Base-by-base conservation (phyloP, 805 yeast species). In the Torulaspora quercuum region DNA sequence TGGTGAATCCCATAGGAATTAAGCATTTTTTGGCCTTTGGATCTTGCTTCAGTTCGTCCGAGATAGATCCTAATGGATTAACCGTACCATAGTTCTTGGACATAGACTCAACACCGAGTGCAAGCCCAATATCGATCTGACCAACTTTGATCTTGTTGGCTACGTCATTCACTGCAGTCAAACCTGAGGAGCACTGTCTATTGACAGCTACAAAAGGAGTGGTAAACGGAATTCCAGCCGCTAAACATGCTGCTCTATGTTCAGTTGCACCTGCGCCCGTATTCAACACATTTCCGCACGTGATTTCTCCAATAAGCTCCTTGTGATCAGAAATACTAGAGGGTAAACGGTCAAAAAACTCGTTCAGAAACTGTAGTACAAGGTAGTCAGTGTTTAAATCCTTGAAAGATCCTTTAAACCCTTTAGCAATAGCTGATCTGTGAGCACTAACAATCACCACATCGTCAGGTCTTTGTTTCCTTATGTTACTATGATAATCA, bases 1-100 rank as follows among this genome's bases (percentile, higher is more conserved):
- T 84, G 36, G 97, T 90, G 54, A 81, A 80, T 29, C 97, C 97
- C 97, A 90, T 90, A 48, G 97, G 97, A 45, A 90, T 77, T 63
- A 82, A 67, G 66, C 97, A 90, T 62, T 80, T 80, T 44, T 69
- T 69, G n/a, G 82, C 80, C 30, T 68, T 73, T 33, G 59, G 54
- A 48, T 69, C 60, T 7, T 59, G 57, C 29, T 67, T 55, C 53
- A 76, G 56, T 11, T 65, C 64, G 13, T 73, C 71, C 8, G 85
- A 77, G 42, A 81, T 69, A 26, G 68, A 65, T 7, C 87, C 82
- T 41, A 81, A 66, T 25, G 90, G 77, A 49, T 75, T 74, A 11
- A 49, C 35, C 15, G 92, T 83, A n/a, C 92, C 92, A 61, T 84
- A 88, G 67, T 81, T 80, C 46, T 73, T 68, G n/a, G 95, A 74